Evolutionary conservation across 331 rosid genomes (phyloP), one percentile per base, ranked within the genome.

Genomic region (Malus hybrid): DNA sequence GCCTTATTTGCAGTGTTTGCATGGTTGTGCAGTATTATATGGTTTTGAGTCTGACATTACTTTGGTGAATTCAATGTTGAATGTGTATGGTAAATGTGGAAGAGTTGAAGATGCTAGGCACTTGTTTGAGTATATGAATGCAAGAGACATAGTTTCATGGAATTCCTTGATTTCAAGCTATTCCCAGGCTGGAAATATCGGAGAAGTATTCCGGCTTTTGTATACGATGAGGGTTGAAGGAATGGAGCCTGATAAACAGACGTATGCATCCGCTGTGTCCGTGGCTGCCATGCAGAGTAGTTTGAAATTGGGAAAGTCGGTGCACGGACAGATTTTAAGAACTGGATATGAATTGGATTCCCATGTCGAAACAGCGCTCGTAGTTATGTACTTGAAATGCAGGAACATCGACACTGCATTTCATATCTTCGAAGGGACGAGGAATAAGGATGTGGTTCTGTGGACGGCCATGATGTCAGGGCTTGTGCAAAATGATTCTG

Each of bases 401-500:
- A 71, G 85, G 72, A 84, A 80, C 28, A 80, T 83, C 46, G 83
- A 84, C 67, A 62, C n/a, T 36, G 97, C 97, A 2, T 80, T 86
- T 84, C 79, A 22, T 79, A 81, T 92, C 46, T 94, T 94, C 31
- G 79, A 86, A 64, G 64, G 77, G 68, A 80, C 75, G 34, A 74
- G 31, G 12, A 77, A 86, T 15, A 89, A 82, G 77, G 99, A 94
- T 78, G 86, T 87, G 24, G 86, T 94, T 76, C 69, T 83, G 76
- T 94, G 99, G 97, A 94, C 99, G 8, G 97, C 97, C 4, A 86
- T 92, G 97, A 94, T 92, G 76, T 92, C 99, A 63, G 99, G 99
- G 76, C 93, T 94, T 73, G 86, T 80, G 79, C 96, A 87, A 76
- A 90, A 85, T 76, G 86, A 88, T 56, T 85, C 72, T 77, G 85